Conservation (phyloP, 371 early-diverging fungal species). For the Rhizopus microsporus region DNA sequence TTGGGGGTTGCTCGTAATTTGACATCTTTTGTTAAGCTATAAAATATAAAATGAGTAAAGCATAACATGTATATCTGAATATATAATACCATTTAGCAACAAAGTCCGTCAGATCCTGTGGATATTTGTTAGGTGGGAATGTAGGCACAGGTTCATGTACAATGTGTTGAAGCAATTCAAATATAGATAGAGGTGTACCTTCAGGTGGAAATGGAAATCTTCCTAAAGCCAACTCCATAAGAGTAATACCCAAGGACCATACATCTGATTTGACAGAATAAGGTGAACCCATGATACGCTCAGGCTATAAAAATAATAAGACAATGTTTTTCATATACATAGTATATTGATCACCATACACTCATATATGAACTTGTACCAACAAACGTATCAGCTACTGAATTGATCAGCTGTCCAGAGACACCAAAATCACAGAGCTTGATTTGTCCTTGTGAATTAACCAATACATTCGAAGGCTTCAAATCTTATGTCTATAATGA, state of each 20-base stretch:
- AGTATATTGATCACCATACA: conserved; percentile 51
- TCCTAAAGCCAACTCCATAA: conserved; percentile 91
- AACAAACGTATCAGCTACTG: conserved; percentile 87
- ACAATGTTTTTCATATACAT: not conserved
- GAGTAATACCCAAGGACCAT: conserved; percentile 93
- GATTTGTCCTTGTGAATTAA: conserved; percentile 79
- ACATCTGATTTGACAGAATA: conserved; percentile 94
- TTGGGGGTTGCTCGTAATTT: conserved; percentile 70
- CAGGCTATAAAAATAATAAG: conserved; percentile 66
- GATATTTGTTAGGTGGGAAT: conserved; percentile 72
- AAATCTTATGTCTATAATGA: conserved; percentile 44
- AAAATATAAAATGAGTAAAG: conserved; percentile 5
- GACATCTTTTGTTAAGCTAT: conserved; percentile 79
- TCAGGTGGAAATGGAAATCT: conserved; percentile 88
- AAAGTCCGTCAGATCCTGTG: conserved; percentile 77
- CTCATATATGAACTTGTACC: conserved; percentile 93
- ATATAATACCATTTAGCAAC: conserved; percentile 69
- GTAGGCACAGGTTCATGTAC: conserved; percentile 89
- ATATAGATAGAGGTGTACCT: conserved; percentile 74
- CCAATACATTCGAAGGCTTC: conserved; percentile 82
- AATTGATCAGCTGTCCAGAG: conserved; percentile 78
- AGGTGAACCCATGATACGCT: conserved; percentile 90
- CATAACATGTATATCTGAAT: not conserved
- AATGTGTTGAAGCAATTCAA: conserved; percentile 93
- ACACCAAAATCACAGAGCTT: conserved; percentile 94